Evolutionary conservation across 495 filamentous ascomycete genomes (phyloP).

Genomic region (Penicillium egyptiacum): DNA sequence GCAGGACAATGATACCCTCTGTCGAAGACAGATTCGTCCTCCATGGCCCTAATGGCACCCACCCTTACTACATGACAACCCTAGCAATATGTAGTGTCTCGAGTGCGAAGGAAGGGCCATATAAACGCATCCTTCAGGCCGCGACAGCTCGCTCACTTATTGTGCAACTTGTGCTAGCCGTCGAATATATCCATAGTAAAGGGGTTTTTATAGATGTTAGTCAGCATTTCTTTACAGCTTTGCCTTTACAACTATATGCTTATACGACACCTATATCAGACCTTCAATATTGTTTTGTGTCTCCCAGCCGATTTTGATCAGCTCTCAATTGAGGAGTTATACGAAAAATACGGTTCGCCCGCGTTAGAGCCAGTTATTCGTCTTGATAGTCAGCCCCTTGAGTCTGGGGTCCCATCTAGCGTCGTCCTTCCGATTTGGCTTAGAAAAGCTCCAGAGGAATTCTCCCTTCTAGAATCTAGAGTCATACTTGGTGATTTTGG

Average conservation of each 20-base stretch:
- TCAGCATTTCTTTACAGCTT: background rate
- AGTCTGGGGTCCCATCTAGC: constrained; percentile 19
- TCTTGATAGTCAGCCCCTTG: constrained; percentile 20
- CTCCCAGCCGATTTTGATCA: constrained; percentile 25
- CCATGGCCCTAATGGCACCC: constrained; percentile 42
- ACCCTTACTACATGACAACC: constrained; percentile 40
- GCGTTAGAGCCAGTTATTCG: constrained; percentile 22
- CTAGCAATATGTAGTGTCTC: constrained; percentile 23
- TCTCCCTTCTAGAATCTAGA: constrained; percentile 22
- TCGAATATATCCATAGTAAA: constrained; percentile 28
- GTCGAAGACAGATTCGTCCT: constrained; percentile 37
- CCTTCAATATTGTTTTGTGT: constrained; percentile 32
- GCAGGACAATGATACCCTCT: constrained; percentile 21
- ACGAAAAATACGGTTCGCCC: constrained; percentile 32
- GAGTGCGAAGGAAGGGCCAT: constrained; percentile 27
- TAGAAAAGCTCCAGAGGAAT: constrained; percentile 19
- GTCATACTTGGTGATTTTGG: constrained; percentile 40
- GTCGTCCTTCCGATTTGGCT: constrained; percentile 24
- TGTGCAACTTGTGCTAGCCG: constrained; percentile 37
- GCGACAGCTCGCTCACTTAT: constrained; percentile 36
- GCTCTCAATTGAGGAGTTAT: constrained; percentile 31
- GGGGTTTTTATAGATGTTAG: constrained; percentile 26
- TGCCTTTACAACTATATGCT: background rate
- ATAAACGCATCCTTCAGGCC: constrained; percentile 27
- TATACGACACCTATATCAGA: constrained; percentile 14